Evolutionary conservation across 345 rosid species (phyloP), one percentile per base, ranked within the genome.

Genomic region (Linum lewisii): DNA sequence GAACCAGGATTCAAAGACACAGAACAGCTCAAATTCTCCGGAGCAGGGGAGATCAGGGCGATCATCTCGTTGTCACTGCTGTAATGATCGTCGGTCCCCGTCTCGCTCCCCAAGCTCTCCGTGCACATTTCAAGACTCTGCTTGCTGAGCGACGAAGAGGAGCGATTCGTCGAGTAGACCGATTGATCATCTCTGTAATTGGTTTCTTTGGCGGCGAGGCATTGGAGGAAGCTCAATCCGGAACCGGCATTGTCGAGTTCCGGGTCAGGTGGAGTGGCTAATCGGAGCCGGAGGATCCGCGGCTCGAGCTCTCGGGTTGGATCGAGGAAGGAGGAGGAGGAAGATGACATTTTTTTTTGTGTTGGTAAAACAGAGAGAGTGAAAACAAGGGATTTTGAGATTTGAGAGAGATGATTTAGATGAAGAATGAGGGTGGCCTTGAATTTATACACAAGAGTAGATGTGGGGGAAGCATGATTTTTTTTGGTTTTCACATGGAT

Each of bases 41-140:
- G 49, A n/a, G 23, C 1, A 78, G 42, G 23, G 3, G 82, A 62
- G 16, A 66, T 54, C 56, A 67, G 45, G 25, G 74, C 64, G 71
- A 79, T 70, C 44, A 72, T 58, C 63, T 61, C 65, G 23, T 67
- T 69, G 8, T 75, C 77, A 63, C 62, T 64, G 32, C 64, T 72
- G 8, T 73, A 75, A 13, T 57, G 54, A 26, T 72, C 65, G 52
- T 84, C 86, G 58, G 79, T 81, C 5, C 98, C 96, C 0, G 88
- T 84, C 73, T 91, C 98, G 47, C 77, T 83, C 2, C 98, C 96
- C 9, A 91, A 75, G 62, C 73, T 83, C 65, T 91, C 96, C 5
- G 98, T 91, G 65, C 96, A 91, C 36, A 91, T 58, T 72, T 82
- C 83, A 69, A 91, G 42, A 79, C 98, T 88, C 73, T 75, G 82